A percentile compares a stretch with the other conserved stretches of the same genome.
Conservation (phyloP, 1,284 basidiomycete species). For the Leccinum angustisporum region DNA sequence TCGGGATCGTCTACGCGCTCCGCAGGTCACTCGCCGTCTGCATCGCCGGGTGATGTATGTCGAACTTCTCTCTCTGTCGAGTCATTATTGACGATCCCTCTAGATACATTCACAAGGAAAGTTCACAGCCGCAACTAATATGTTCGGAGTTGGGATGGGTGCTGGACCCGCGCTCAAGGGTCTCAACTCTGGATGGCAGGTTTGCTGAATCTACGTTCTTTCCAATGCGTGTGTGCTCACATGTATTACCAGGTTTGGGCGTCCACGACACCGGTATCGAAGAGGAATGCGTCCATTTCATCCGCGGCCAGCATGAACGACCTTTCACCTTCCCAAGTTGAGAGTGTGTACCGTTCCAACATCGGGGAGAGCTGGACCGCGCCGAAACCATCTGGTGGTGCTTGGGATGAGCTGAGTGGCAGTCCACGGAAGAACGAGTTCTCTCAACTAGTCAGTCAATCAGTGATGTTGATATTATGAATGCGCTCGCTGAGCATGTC, state of each 20-base stretch:
- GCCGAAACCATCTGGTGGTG: slow-evolving; percentile 50
- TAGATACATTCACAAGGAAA: slow-evolving; percentile 47
- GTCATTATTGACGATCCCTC: slow-evolving; percentile 7
- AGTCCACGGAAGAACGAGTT: slow-evolving; percentile 52
- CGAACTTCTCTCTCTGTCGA: background rate
- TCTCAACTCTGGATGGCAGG: slow-evolving; percentile 71
- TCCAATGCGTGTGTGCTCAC: slow-evolving; percentile 8
- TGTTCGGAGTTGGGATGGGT: slow-evolving; percentile 56
- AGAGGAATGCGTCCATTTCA: slow-evolving; percentile 62
- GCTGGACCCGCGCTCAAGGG: slow-evolving; percentile 48
- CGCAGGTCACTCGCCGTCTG: slow-evolving; percentile 56
- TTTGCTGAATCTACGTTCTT: slow-evolving; percentile 34
- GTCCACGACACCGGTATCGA: slow-evolving; percentile 46
- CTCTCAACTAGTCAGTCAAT: slow-evolving; percentile 43
- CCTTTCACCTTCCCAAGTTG: slow-evolving; percentile 45
- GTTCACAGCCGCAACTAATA: slow-evolving; percentile 42
- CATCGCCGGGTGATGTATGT: slow-evolving; percentile 55
- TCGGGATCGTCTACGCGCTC: slow-evolving; percentile 67
- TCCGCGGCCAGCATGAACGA: slow-evolving; percentile 56
- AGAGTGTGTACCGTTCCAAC: slow-evolving; percentile 46
- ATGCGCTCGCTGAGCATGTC: slow-evolving; percentile 12
- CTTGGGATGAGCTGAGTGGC: slow-evolving; percentile 60
- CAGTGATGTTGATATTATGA: slow-evolving; percentile 9
- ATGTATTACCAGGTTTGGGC: slow-evolving; percentile 55
- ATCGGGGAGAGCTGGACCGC: slow-evolving; percentile 55